phyloP scores from a whole-genome alignment of 345 rosid genomes.

The Barbarea vulgaris region DNA sequence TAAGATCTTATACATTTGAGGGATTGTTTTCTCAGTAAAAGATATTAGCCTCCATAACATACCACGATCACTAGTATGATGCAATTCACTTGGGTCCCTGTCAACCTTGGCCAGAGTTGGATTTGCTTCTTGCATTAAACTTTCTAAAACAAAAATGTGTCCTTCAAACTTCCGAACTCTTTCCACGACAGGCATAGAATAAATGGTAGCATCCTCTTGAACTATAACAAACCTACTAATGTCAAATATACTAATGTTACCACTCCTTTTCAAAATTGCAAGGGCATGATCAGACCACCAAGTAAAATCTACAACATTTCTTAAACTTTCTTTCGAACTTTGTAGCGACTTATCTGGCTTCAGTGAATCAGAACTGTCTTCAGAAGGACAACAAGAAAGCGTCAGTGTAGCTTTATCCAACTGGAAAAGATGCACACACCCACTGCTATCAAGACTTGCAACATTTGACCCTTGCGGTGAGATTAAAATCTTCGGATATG shows the following conservation, averaged over 20 bases:
- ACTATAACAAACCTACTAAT: conserved; percentile 52
- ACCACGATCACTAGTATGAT: conserved; percentile 38
- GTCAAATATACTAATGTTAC: conserved; percentile 61
- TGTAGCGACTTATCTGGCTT: conserved; percentile 36
- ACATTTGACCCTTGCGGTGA: conserved; percentile 70
- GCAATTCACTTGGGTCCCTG: conserved; percentile 44
- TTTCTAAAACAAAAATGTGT: conserved; percentile 68
- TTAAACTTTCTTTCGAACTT: conserved; percentile 40
- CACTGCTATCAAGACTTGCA: conserved; percentile 72
- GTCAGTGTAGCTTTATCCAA: conserved; percentile 50
- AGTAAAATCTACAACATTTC: conserved; percentile 66
- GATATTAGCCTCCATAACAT: conserved; percentile 74
- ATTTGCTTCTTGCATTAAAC: conserved; percentile 43
- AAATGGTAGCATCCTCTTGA: conserved; percentile 54
- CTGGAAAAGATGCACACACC: conserved; percentile 65
- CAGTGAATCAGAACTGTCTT: conserved; percentile 42
- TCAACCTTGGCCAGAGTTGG: conserved; percentile 39
- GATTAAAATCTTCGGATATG: conserved; percentile 75
- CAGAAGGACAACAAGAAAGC: conserved; percentile 42
- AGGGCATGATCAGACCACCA: conserved; percentile 92
- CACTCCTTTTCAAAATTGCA: conserved; percentile 59
- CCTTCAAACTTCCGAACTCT: conserved; percentile 59
- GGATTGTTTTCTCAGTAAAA: conserved; percentile 72
- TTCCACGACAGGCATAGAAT: conserved; percentile 69
- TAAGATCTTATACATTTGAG: conserved; percentile 78